Evolutionary conservation across 805 yeast species (phyloP), one percentile per base, ranked within the genome.

Genomic region (Phaffomyces antillensis): DNA sequence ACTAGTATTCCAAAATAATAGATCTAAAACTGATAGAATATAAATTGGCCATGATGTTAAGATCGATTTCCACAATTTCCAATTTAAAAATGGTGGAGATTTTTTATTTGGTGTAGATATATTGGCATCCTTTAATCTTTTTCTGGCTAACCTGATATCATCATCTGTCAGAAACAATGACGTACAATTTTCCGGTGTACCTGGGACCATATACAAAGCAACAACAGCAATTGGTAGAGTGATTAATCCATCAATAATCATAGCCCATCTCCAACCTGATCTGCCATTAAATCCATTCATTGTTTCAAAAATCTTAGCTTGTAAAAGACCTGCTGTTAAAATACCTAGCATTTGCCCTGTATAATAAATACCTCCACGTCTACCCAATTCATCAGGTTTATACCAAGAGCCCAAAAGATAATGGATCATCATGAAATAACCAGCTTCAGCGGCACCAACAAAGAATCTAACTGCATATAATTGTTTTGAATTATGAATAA

Each of bases 201-300:
- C 88, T 10, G 88, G 89, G 49, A 80, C 63, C 53, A 69, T 52
- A 55, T 73, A 76, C 46, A 71, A 67, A 0, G 84, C 85, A 41
- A 76, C 47, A 8, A 82, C 11, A 7, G 82, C 84, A 33, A 83
- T 74, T 3, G 70, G 77, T 25, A 81, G 54, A 1, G 86, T 79
- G 36, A 82, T 72, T 39, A 79, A 62, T 11, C 85, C 83, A 59
- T 81, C 84, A 44, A 81, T 37, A 36, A 80, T 69, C 52, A 76
- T 79, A 62, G 79, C 73, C 86, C 85, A 81, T 61, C 79, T 71
- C 86, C 86, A 81, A 17, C 79, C 75, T 6, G 73, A 69, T 24
- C 71, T 56, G 4, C 80, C 81, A 35, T 56, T 56, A 5, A 56
- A 62, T 30, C 74, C 76, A 47, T 66, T 63, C 54, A 75, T 55